These are phyloP conservation scores for Trichothecium roseum DNA, from an alignment of 2,329 filamentous ascomycete species.

Conservation along the genomic window DNA sequence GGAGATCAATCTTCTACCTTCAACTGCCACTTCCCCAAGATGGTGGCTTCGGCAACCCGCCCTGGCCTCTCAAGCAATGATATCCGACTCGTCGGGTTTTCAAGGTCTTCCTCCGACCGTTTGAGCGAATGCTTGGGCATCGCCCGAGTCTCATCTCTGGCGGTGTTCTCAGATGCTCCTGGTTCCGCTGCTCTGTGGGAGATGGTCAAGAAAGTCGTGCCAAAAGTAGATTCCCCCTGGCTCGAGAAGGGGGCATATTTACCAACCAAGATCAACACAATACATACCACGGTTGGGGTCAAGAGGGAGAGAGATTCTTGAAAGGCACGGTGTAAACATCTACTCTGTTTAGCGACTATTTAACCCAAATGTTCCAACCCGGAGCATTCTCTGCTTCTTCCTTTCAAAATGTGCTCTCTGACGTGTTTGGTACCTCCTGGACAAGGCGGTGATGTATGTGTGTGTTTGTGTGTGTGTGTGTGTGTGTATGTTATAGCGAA, in stretches of 20 bases:
- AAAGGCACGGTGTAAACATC: neutral
- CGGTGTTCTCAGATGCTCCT: conserved; percentile 44
- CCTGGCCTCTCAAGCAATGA: conserved; percentile 23
- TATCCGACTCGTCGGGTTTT: conserved; percentile 52
- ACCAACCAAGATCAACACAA: conserved; percentile 21
- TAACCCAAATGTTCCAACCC: neutral
- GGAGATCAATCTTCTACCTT: conserved; percentile 48
- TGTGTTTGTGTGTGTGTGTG: too few species aligned
- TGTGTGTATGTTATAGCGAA: too few species aligned
- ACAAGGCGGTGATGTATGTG: too few species aligned
- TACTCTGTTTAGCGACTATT: too few species aligned
- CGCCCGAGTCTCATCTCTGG: conserved; percentile 55
- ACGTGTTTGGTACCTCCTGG: too few species aligned
- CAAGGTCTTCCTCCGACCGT: conserved; percentile 45
- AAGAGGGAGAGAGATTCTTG: conserved; percentile 15
- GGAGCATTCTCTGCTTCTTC: neutral
- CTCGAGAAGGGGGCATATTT: conserved; percentile 19
- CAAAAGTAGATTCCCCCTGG: conserved; percentile 45
- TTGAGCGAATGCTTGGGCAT: conserved; percentile 48
- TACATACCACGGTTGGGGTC: conserved; percentile 22
- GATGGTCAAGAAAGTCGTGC: conserved; percentile 42
- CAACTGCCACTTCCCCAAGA: conserved; percentile 48
- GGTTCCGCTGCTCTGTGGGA: conserved; percentile 45
- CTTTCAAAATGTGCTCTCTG: too few species aligned
- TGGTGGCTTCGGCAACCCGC: conserved; percentile 39